Base-by-base conservation (phyloP, 345 rosid genomes). In the Turritis glabra region DNA sequence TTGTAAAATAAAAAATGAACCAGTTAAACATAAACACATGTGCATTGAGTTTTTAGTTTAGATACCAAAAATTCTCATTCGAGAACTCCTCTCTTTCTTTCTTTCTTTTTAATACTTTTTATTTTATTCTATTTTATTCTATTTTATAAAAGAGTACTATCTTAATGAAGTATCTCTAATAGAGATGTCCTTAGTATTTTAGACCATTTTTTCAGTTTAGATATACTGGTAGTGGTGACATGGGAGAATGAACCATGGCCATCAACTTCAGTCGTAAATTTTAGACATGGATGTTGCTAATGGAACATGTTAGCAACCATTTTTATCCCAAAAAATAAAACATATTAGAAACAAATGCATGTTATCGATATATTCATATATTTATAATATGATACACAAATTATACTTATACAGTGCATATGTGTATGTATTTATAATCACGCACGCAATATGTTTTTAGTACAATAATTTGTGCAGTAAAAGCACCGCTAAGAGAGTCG, bases 401-500 rank as follows among this genome's bases (percentile, higher is more conserved):
- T 15, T 19, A 30, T 30, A 13, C 41, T 46, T n/a, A 35, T 37
- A 30, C 71, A 47, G 27, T 15, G 67, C 78, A 74, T n/a, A n/a
- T 65, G 72, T 55, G 78, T 25, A 47, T 66, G 78, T 56, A 44
- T 65, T 65, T 47, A 66, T 74, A 65, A 47, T 25, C 9, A 47
- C 43, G 27, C 77, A 74, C 72, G 71, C 77, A 54, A 22, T 66
- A 46, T 74, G 72, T 65, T 65, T 65, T 33, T 14, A 12, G 59
- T 55, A 25, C 66, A 74, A 65, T 46, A 55, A 74, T 47, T 44
- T 74, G 65, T 44, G 78, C 78, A 74, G 47, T 74, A 46, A 74
- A 65, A 65, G 60, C 78, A 74, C 67, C 73, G 73, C 53, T 65
- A 9, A 13, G 60, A 25, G 60, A 35, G 78, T 74, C 78, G 78